Conservation (phyloP, 495 filamentous ascomycete genomes). For the Penicillium cinerascens region DNA sequence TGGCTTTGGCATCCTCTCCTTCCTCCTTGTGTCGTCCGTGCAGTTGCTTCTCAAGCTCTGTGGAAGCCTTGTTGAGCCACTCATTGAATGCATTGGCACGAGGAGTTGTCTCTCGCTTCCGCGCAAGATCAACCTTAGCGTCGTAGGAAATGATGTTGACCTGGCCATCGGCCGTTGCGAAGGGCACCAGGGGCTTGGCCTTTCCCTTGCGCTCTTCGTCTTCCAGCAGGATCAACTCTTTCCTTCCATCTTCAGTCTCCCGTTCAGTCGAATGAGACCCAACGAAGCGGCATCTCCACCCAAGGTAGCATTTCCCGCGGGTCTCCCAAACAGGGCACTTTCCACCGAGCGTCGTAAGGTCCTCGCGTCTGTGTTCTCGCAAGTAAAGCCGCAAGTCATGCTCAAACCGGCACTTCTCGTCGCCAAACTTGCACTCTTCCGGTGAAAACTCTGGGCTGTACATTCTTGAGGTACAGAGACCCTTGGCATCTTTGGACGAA, state of each 20-base stretch:
- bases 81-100: constrained; percentile 72
- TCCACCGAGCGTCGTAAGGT: constrained; percentile 69
- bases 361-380: constrained; percentile 72
- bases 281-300: constrained; percentile 92
- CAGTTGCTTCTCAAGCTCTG: constrained; percentile 49
- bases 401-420: constrained; percentile 66
- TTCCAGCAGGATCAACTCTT: constrained; percentile 71
- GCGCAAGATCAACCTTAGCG: constrained; percentile 66
- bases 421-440: constrained; percentile 62
- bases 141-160: constrained; percentile 67
- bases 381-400: constrained; percentile 86
- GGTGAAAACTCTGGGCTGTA: constrained; percentile 73
- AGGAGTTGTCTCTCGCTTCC: constrained; percentile 59
- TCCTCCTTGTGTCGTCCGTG: constrained; percentile 27
- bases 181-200: constrained; percentile 27
- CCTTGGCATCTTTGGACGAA: constrained; percentile 68
- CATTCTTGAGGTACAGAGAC: constrained; percentile 69
- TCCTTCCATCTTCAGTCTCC: constrained; percentile 68
- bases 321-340: constrained; percentile 77
- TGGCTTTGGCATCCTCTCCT: constrained; percentile 1
- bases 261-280: constrained; percentile 76
- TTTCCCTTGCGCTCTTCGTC: constrained; percentile 48
- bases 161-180: constrained; percentile 56
- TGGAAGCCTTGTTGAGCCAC: constrained; percentile 64
- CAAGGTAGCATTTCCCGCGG: constrained; percentile 69